Percentiles rank a stretch among this genome's conserved stretches.
These are phyloP conservation scores for Colletotrichum echinochloae DNA, from an alignment of 2,329 filamentous ascomycete species.

Conservation along the genomic window DNA sequence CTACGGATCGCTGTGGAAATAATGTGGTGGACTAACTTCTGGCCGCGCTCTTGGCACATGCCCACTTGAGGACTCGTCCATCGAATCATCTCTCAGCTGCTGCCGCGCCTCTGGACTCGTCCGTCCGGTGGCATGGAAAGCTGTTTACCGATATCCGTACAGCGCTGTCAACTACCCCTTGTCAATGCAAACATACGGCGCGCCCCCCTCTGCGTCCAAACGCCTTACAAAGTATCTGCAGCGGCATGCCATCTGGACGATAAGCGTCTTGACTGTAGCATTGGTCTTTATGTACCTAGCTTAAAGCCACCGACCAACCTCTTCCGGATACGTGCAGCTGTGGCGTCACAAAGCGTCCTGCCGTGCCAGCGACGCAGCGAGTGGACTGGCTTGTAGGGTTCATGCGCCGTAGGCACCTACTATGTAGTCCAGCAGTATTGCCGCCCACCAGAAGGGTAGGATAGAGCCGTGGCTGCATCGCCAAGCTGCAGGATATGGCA, in stretches of 20 bases:
- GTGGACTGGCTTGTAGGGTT: conserved; percentile 2
- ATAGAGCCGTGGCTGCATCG: conserved; percentile 32
- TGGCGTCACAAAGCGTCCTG: conserved; percentile 16
- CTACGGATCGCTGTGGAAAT: conserved; percentile 24
- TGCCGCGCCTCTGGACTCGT: conserved; percentile 7
- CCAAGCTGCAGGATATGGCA: conserved; percentile 29
- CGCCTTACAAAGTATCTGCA: too few species aligned
- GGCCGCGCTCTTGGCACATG: conserved; percentile 24
- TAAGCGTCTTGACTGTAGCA: neutral
- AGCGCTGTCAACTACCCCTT: neutral
- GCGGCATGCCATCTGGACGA: neutral
- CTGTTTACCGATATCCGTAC: too few species aligned
- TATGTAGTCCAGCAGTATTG: neutral
- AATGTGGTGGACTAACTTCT: conserved; percentile 14
- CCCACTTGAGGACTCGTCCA: conserved; percentile 21
- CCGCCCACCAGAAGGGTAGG: conserved; percentile 14
- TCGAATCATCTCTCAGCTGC: conserved; percentile 2
- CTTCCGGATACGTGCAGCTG: conserved; percentile 9
- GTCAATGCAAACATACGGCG: neutral
- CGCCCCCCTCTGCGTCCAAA: too few species aligned
- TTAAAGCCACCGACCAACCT: neutral
- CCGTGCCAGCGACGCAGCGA: conserved; percentile 2
- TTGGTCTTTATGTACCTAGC: conserved; percentile 7
- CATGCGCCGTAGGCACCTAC: conserved; percentile 8
- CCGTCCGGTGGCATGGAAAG: neutral